Evolutionary conservation across 2,329 filamentous ascomycete species (phyloP).

Genomic region (Penicillium occitanis): DNA sequence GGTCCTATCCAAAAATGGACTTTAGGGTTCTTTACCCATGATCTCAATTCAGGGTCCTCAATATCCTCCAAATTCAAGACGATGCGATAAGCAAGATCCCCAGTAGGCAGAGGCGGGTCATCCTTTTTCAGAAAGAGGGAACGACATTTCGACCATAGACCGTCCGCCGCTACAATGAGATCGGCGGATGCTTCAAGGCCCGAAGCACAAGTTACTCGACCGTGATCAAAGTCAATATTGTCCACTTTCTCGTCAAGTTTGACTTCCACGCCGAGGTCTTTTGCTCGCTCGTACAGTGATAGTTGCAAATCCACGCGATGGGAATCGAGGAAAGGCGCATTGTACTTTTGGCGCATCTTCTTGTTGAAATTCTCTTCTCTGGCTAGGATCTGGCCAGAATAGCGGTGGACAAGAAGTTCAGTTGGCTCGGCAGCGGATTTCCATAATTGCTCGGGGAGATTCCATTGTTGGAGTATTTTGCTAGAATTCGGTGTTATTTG

Average conservation of each 20-base stretch:
- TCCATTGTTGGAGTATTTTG: constrained; percentile 30
- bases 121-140: neutral
- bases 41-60: neutral
- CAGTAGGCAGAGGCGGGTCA: neutral
- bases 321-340: constrained; percentile 44
- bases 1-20: neutral
- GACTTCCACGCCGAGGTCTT: neutral
- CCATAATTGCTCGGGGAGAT: constrained; percentile 28
- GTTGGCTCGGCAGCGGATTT: constrained; percentile 30
- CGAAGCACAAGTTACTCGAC: neutral
- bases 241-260: neutral
- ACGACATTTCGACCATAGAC: neutral
- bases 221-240: neutral
- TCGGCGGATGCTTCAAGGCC: neutral
- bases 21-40: neutral
- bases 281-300: neutral
- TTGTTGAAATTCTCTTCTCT: constrained; percentile 28
- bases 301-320: constrained; percentile 52
- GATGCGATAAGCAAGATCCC: neutral
- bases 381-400: constrained; percentile 23
- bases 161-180: neutral
- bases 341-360: constrained; percentile 30
- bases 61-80: neutral
- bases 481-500: constrained; percentile 33
- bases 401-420: constrained; percentile 23